These are phyloP conservation scores for Spatholobus suberectus DNA, from an alignment of 306 rosid species.

Conservation along the genomic window DNA sequence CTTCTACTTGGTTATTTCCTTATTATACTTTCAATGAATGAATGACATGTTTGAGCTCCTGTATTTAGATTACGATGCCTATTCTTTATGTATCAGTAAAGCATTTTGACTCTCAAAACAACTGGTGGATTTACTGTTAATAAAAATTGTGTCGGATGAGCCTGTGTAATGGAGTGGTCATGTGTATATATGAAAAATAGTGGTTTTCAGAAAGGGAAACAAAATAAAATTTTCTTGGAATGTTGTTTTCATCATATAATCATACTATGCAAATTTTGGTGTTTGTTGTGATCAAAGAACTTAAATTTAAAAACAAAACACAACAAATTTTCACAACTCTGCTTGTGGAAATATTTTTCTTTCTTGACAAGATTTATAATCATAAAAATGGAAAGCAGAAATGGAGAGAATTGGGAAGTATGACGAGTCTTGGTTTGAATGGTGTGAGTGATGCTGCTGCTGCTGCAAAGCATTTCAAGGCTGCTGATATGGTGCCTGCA, in stretches of 20 bases:
- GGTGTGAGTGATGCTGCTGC: constrained; percentile 51
- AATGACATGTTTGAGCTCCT: neutral
- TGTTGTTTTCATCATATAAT: neutral
- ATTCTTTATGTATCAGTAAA: neutral
- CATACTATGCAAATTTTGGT: neutral
- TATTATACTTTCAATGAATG: neutral
- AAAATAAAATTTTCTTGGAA: neutral
- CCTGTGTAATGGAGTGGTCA: neutral
- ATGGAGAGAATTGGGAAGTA: neutral
- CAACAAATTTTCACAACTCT: neutral
- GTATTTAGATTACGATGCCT: neutral
- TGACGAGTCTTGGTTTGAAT: constrained; percentile 38
- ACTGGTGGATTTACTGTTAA: neutral
- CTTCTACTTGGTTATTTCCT: neutral
- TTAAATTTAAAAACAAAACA: neutral
- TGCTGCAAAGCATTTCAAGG: constrained; percentile 78
- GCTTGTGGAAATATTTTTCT: neutral
- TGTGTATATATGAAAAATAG: neutral
- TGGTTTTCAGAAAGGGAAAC: neutral
- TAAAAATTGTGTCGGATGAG: neutral
- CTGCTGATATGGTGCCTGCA: constrained; percentile 64
- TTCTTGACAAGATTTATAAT: neutral
- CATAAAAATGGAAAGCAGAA: too few species aligned
- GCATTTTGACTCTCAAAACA: neutral
- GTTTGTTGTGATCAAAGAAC: too few species aligned